Base-by-base conservation (phyloP, 2,329 filamentous ascomycete species). In the Pseudogymnoascus sp. region DNA sequence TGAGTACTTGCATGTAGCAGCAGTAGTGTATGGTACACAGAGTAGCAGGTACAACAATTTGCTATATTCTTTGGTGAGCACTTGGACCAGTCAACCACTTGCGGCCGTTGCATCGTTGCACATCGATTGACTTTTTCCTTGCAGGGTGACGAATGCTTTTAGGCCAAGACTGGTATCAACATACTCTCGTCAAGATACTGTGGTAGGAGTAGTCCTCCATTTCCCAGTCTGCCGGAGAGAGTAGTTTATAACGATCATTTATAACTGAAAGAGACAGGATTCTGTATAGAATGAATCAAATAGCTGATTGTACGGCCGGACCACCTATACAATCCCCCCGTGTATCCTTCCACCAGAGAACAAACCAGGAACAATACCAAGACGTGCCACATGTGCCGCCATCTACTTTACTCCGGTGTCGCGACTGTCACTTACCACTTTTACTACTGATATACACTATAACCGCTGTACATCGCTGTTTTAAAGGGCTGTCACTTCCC, bases 361-460 rank as follows among this genome's bases (percentile, higher is more conserved):
- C 42, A 49, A 49, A 49, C 42, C 12, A 49, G 23, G 42, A 49
- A 49, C 42, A 49, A 49, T 49, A 49, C 12, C 42, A 49, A 49
- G 42, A 25, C 42, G 23, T 49, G 42, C 42, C 42, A 49, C 23
- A 19, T 49, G 42, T 49, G 42, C 42, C 42, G 23, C 42, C 42
- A 49, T 49, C 42, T 49, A 49, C 42, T 14, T 49, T 3, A 25
- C 42, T 28, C 42, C 42, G 22, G 23, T 49, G 42, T 49, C 42
- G 42, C 42, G 16, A 28, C 23, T 49, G 23, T 28, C 2, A 5
- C n/a, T 28, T 3, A 5, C n/a, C 36, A 16, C 35, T 38, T 42
- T 42, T 42, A 23, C 19, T 5, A 14, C 39, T 5, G 9, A 42
- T 38, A 38, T 38, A 38, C 35, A 38, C n/a, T n/a, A n/a, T 9